Evolutionary conservation across 371 early-diverging fungal genomes (phyloP).

Genomic region (Mortierella sp.): DNA sequence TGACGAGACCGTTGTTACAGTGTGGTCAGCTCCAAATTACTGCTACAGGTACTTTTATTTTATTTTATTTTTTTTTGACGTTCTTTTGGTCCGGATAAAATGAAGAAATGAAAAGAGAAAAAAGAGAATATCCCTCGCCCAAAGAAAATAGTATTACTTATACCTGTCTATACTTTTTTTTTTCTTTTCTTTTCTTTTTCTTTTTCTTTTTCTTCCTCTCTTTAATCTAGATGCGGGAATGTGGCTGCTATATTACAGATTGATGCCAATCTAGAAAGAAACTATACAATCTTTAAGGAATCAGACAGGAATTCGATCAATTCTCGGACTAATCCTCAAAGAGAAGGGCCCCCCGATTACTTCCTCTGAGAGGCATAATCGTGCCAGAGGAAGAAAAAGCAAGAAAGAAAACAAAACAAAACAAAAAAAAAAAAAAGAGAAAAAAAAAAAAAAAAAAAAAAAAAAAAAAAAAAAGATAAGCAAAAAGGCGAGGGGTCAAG

Average conservation of each 20-base stretch:
- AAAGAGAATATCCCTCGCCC: background rate
- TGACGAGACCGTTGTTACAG: constrained; percentile 96
- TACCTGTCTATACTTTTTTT: constrained; percentile 1
- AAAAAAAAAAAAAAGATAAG: background rate
- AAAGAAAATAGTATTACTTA: background rate
- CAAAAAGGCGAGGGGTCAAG: background rate
- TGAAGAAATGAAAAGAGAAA: too few species aligned
- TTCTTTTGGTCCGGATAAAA: too few species aligned
- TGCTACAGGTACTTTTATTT: constrained; percentile 79
- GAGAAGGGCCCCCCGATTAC: constrained; percentile 92
- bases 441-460: constrained; percentile 5
- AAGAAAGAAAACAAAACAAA: background rate
- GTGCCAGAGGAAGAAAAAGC: background rate
- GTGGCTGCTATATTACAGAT: constrained; percentile 98
- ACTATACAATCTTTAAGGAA: constrained; percentile 87
- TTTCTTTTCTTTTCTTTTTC: constrained; percentile 9
- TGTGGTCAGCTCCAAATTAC: constrained; percentile 99
- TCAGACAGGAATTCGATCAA: constrained; percentile 75
- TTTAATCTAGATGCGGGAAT: constrained; percentile 90
- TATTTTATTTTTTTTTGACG: background rate
- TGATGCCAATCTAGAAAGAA: constrained; percentile 87
- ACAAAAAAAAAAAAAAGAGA: background rate
- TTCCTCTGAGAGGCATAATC: constrained; percentile 62
- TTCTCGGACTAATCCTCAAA: constrained; percentile 46
- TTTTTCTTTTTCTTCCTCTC: background rate